These are phyloP conservation scores for Fragilariopsis cylindrus DNA, from an alignment of 108 stramenopile genomes.

Conservation along the genomic window DNA sequence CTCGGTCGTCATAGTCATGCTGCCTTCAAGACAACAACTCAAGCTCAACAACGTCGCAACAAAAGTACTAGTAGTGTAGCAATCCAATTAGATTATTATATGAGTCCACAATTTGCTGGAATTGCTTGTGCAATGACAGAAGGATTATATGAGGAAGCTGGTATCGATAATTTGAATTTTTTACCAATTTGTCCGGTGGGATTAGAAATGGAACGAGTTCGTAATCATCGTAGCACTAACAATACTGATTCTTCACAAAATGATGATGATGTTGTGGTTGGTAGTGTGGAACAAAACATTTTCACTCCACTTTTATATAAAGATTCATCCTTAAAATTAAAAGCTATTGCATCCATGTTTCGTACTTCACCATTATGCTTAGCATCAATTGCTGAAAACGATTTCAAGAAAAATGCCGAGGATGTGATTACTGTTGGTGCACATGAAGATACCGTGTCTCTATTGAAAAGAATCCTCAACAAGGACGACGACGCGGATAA, in stretches of 20 bases:
- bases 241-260: conserved; percentile 20
- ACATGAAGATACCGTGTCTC: conserved; percentile 49
- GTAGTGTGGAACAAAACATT: conserved; percentile 50
- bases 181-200: conserved; percentile 51
- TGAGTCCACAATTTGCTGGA: conserved; percentile 46
- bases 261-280: conserved; percentile 25
- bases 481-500: neutral
- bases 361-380: conserved; percentile 39
- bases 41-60: neutral
- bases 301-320: conserved; percentile 33
- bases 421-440: conserved; percentile 27
- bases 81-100: conserved; percentile 48
- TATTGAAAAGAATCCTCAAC: conserved; percentile 37
- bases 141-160: conserved; percentile 29
- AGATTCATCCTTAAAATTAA: conserved; percentile 34
- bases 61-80: conserved; percentile 9
- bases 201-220: conserved; percentile 32
- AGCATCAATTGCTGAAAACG: conserved; percentile 28
- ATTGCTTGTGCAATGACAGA: conserved; percentile 36
- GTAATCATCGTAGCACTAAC: conserved; percentile 12
- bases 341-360: conserved; percentile 48
- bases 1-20: neutral
- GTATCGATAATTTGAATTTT: conserved; percentile 37
- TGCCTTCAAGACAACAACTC: neutral
- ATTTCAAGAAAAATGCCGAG: neutral